phyloP scores from a whole-genome alignment of 139 green algal species.

The Choricystis sp. region DNA sequence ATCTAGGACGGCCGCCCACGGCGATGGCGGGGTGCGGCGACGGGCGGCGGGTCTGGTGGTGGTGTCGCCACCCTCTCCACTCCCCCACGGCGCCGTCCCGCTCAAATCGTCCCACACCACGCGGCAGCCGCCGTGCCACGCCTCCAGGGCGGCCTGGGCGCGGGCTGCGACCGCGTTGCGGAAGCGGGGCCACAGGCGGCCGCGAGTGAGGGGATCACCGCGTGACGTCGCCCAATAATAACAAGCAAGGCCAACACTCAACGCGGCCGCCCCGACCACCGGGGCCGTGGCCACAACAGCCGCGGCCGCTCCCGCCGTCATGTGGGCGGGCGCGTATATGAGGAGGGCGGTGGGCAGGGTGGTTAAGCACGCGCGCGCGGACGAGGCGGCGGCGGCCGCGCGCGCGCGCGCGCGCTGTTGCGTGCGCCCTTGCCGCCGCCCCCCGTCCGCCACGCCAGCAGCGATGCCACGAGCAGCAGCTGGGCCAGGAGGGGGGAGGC shows the following conservation, averaged over 20 bases:
- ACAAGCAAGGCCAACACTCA: too few species aligned
- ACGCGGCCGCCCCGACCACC: not conserved
- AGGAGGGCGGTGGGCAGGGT: too few species aligned
- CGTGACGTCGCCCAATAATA: not conserved
- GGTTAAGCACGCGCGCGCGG: too few species aligned
- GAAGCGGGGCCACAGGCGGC: not conserved
- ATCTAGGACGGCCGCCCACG: too few species aligned
- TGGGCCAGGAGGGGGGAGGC: not conserved
- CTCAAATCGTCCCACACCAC: not conserved
- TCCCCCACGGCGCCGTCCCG: not conserved
- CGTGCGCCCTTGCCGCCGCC: too few species aligned
- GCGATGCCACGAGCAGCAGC: not conserved
- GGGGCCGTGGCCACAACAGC: not conserved
- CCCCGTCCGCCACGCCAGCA: not conserved
- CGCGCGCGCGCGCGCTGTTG: too few species aligned
- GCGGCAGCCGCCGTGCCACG: not conserved
- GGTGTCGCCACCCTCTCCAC: too few species aligned
- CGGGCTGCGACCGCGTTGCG: not conserved
- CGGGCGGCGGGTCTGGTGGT: too few species aligned
- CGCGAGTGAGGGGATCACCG: not conserved
- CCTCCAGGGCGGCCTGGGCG: not conserved
- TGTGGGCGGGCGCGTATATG: not conserved
- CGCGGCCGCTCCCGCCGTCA: too few species aligned
- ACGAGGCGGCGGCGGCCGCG: too few species aligned
- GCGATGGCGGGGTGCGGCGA: too few species aligned